Evolutionary conservation across 352 stramenopile species (phyloP).

Genomic region (Phytophthora boehmeriae): DNA sequence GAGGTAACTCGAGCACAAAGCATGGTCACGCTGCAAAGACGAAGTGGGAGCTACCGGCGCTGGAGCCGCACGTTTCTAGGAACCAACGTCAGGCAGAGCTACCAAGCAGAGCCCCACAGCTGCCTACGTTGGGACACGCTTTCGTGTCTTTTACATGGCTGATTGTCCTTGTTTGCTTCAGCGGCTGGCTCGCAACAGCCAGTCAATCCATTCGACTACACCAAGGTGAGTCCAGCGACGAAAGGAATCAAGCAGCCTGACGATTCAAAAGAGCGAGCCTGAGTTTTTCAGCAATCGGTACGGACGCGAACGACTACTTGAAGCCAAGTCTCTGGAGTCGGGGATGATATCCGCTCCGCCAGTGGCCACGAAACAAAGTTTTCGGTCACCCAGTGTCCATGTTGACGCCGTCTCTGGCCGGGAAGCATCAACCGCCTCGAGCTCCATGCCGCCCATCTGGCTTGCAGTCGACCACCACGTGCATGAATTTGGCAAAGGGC

Average conservation of each 20-base stretch:
- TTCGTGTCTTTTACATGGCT: background rate
- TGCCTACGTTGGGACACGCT: background rate
- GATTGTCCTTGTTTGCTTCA: background rate
- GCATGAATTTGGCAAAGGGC: too few species aligned
- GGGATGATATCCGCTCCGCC: too few species aligned
- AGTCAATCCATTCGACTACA: background rate
- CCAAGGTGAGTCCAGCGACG: too few species aligned
- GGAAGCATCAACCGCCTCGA: background rate
- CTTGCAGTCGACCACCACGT: too few species aligned
- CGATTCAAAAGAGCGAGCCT: background rate
- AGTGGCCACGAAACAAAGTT: background rate
- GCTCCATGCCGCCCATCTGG: background rate
- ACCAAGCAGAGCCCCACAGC: too few species aligned
- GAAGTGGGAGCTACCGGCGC: background rate
- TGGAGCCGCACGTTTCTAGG: background rate
- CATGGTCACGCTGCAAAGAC: background rate
- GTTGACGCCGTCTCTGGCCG: background rate
- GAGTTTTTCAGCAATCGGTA: too few species aligned
- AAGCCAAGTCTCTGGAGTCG: too few species aligned
- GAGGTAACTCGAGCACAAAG: background rate
- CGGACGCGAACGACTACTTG: too few species aligned
- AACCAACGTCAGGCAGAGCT: background rate
- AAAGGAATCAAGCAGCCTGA: background rate
- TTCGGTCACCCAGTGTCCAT: background rate
- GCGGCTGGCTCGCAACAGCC: background rate